Base-by-base conservation (phyloP, 495 filamentous ascomycete genomes). In the Echria macrotheca region DNA sequence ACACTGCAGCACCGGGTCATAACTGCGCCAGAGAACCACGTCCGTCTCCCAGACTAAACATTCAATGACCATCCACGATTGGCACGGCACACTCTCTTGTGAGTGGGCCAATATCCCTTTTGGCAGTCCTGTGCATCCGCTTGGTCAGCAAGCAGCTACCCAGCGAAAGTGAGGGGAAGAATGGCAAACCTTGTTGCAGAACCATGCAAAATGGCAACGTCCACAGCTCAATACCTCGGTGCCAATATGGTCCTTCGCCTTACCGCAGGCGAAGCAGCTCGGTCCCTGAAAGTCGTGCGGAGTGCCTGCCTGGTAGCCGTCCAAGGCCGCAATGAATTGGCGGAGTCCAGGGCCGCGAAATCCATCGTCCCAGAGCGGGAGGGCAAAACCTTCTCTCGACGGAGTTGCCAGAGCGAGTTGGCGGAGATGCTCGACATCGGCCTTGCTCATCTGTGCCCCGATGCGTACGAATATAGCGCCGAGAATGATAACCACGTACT, bases 271-370 rank as follows among this genome's bases (percentile, higher is more conserved):
- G 26, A 44, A 49, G 47, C 53, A 56, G 37, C 50, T 49, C 1
- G 46, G 53, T 19, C 43, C 26, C 1, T 44, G n/a, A 22, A 36
- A 60, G 44, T 46, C 35, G 33, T 50, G 57, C 25, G 53, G 53
- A 3, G 38, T 46, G 11, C 53, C 50, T 9, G 50, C 42, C 28
- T 52, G 9, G 29, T 46, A 46, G 29, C 23, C 14, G 47, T 57
- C 45, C 14, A 60, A 28, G 5, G 54, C 50, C 9, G 50, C 54
- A 14, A 57, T 38, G 14, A 60, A 56, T 24, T 60, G 57, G 4
- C 50, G 47, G 12, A 29, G 45, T 15, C 57, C 48, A 1, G 54
- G 50, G 11, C 38, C 47, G 7, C 57, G 53, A 32, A 60, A 56
- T 15, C 52, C 57, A 1, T 44, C 10, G 23, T 54, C 53, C 15